Conservation (phyloP, 208 protist species). For the Leishmania tropica region DNA sequence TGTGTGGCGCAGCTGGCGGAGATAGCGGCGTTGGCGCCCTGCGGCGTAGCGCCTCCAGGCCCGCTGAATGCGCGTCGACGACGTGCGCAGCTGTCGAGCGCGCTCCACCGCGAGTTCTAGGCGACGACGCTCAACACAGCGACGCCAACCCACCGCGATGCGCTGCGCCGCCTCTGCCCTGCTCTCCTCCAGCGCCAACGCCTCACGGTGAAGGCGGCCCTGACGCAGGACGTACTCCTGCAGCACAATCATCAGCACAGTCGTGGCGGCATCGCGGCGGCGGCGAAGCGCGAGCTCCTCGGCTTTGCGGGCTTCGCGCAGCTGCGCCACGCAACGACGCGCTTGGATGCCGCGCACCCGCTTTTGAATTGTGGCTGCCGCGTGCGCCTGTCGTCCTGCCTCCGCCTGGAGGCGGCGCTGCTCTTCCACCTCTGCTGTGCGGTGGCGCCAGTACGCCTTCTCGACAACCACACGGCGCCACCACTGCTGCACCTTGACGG, state of each 20-base stretch:
- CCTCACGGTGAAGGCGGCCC: conserved; percentile 31
- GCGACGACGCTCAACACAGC: conserved; percentile 37
- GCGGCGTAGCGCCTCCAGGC: conserved; percentile 47
- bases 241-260: conserved; percentile 44
- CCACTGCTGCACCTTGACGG: conserved; percentile 66
- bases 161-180: conserved; percentile 39
- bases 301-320: background rate
- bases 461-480: conserved; percentile 45
- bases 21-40: conserved; percentile 55
- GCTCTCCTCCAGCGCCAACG: conserved; percentile 4
- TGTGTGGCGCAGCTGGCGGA: conserved; percentile 46
- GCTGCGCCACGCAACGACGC: conserved; percentile 4
- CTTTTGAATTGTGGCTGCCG: conserved; percentile 48
- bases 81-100: conserved; percentile 39
- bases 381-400: conserved; percentile 14
- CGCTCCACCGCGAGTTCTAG: conserved; percentile 36
- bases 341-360: conserved; percentile 41
- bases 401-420: conserved; percentile 12
- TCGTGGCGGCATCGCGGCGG: conserved; percentile 17
- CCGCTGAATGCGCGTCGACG: conserved; percentile 50
- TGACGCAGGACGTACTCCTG: conserved; percentile 55
- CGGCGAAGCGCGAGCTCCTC: conserved; percentile 16
- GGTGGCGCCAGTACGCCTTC: conserved; percentile 63
- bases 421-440: conserved; percentile 39
- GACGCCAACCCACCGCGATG: conserved; percentile 48